Base-by-base conservation (phyloP, 257 asterid genomes). In the Solanum megistacrolobum region DNA sequence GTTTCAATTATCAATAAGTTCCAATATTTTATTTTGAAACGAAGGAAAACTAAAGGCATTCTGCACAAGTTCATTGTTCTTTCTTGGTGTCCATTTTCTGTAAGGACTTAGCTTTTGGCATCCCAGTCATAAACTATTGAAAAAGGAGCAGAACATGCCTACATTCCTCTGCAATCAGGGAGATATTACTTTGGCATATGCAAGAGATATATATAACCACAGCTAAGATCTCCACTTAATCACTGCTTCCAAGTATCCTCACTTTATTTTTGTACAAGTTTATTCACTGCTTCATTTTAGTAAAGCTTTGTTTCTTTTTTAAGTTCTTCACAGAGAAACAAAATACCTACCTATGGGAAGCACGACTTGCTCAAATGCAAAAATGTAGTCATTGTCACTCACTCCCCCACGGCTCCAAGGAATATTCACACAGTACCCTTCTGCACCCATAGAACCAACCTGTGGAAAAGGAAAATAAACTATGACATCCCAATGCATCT, bases 351-450 rank as follows among this genome's bases (percentile, higher is more conserved):
- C 99, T 93, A 96, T 95, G 69, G 99, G 99, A 89, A 97, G 95
- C 87, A 97, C 99, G 83, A 94, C 92, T 85, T 96, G 93, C 92
- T 97, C 96, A 93, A 97, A 97, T 88, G 99, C 99, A 91, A 93
- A 95, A 83, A 96, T 76, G 90, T 97, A 97, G 92, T 97, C 99
- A 89, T 94, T 94, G 92, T 97, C 99, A 29, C 99, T 98, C 91
- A 97, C 98, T 90, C 99, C 99, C 78, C 98, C 98, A 48, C 95
- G 89, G 87, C 96, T 93, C 99, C 99, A 96, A 78, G 99, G 99
- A 90, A 96, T 88, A 92, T 97, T 97, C 60, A 97, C 98, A 91
- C 99, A 96, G 88, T 92, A 96, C 88, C 99, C 99, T 93, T 96
- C 97, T 7, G 99, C 99, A 66, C 95, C 98, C 94, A 92, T 93